These are phyloP conservation scores for Penicillium sp. DNA, from an alignment of 2,329 filamentous ascomycete species.

Conservation along the genomic window DNA sequence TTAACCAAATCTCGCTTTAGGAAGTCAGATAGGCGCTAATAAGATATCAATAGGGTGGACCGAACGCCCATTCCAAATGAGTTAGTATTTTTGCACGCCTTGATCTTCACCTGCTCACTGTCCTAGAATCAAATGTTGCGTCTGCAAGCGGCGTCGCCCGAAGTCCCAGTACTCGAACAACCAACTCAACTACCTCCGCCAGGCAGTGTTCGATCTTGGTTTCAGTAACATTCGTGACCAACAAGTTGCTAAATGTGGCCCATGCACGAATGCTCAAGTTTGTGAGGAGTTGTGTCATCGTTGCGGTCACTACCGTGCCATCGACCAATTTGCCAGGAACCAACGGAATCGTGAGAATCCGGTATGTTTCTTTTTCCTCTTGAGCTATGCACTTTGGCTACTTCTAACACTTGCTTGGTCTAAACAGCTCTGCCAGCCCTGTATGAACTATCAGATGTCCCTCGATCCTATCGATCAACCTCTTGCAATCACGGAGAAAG, in stretches of 20 bases:
- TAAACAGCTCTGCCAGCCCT: conserved; percentile 3
- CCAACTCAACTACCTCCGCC: conserved; percentile 5
- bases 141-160: conserved; percentile 3
- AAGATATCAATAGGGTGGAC: background rate
- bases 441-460: conserved; percentile 14
- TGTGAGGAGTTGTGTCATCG: conserved; percentile 2
- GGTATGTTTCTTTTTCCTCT: background rate
- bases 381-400: too few relatives aligned
- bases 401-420: background rate
- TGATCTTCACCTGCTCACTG: background rate
- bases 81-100: background rate
- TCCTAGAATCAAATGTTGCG: conserved; percentile 6
- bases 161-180: background rate
- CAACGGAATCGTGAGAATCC: conserved; percentile 5
- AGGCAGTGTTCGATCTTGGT: background rate
- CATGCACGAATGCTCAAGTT: background rate
- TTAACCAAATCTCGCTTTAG: background rate
- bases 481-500: background rate
- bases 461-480: background rate
- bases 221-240: background rate
- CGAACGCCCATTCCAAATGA: background rate
- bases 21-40: background rate
- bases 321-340: conserved; percentile 5
- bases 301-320: conserved; percentile 3
- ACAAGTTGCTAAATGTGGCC: conserved; percentile 3